Base-by-base conservation (phyloP, 371 early-diverging fungal genomes). In the Chytridium lagenaria region DNA sequence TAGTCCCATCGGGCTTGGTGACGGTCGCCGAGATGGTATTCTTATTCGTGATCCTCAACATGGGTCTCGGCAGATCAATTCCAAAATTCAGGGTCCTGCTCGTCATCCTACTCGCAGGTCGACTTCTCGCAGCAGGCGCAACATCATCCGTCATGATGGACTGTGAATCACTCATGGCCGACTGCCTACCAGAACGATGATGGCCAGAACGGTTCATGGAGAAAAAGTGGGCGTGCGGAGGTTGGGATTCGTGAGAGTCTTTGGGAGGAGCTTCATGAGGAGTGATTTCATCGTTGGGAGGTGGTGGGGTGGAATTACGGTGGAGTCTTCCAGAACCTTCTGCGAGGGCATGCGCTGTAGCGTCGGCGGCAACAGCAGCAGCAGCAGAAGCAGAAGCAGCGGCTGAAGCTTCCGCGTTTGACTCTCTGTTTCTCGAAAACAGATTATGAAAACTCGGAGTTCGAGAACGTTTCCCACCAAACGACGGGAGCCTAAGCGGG, bases 1-100 rank as follows among this genome's bases (percentile, higher is more conserved):
- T 71, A 2, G 71, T 63, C 15, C 71, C 71, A 50, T 71, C 77
- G 39, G 68, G 64, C n/a, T 39, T 50, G n/a, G 74, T 70, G 1
- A 69, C 68, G 15, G 61, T 59, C 26, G 73, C 67, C 5, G 59
- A 23, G 15, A 37, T 50, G 15, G 64, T 39, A 10, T 31, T 36
- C 23, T 50, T 37, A 37, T 39, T 36, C 15, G 64, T 50, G 50
- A 71, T 64, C 49, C 50, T 2, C 44, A 59, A 37, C n/a, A 49
- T 44, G 2, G 71, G 34, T 16, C 59, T 2, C 22, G 71, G 71
- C 3, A 63, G 33, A 15, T 59, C 61, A 50, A 64, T 64, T 12
- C 50, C 61, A 59, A 64, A 50, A 1, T 30, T 34, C 7, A 59
- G 2, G 59, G 33, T 33, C 30, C 61, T 3, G 36, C 61, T 61